Conservation (phyloP, 2,329 filamentous ascomycete species). For the Ophiosphaerella korrae region DNA sequence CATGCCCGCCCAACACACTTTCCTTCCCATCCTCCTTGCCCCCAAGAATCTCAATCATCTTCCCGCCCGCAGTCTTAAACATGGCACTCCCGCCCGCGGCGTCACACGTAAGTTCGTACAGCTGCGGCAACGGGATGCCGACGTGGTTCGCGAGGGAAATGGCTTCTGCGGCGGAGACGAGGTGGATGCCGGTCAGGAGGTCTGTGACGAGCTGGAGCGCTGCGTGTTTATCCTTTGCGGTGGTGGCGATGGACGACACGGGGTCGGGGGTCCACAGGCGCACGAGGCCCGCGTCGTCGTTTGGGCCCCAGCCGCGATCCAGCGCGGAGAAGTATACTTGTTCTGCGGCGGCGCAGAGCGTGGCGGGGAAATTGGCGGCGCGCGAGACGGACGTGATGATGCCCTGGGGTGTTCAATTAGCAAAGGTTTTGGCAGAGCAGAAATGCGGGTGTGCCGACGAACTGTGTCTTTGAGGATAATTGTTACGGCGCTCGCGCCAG, state of each 20-base stretch:
- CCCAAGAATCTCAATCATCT: constrained; percentile 41
- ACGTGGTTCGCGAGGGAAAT: constrained; percentile 46
- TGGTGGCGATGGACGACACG: constrained; percentile 39
- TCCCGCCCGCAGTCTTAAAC: constrained; percentile 39
- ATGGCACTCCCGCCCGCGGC: constrained; percentile 46
- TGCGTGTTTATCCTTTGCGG: constrained; percentile 31
- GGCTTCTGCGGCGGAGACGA: constrained; percentile 45
- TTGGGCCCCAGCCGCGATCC: constrained; percentile 60
- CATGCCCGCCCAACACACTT: constrained; percentile 22
- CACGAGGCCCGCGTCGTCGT: constrained; percentile 63
- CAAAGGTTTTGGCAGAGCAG: background rate
- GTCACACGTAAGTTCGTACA: constrained; percentile 44
- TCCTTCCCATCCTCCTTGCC: constrained; percentile 28
- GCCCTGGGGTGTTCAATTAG: constrained; percentile 40
- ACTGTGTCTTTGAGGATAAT: constrained; percentile 57
- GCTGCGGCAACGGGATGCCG: constrained; percentile 42
- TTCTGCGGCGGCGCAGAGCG: constrained; percentile 67
- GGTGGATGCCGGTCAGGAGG: constrained; percentile 43
- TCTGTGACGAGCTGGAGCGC: constrained; percentile 44
- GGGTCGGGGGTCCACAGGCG: constrained; percentile 56
- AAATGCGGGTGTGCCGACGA: constrained; percentile 9
- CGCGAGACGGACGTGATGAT: constrained; percentile 72
- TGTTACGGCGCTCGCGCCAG: constrained; percentile 50
- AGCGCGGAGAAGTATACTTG: constrained; percentile 67
- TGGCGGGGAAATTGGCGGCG: constrained; percentile 62